Percentiles rank a stretch among this genome's conserved stretches.
phyloP scores from a whole-genome alignment of 139 green algal species.

The Volvox reticuliferus region DNA sequence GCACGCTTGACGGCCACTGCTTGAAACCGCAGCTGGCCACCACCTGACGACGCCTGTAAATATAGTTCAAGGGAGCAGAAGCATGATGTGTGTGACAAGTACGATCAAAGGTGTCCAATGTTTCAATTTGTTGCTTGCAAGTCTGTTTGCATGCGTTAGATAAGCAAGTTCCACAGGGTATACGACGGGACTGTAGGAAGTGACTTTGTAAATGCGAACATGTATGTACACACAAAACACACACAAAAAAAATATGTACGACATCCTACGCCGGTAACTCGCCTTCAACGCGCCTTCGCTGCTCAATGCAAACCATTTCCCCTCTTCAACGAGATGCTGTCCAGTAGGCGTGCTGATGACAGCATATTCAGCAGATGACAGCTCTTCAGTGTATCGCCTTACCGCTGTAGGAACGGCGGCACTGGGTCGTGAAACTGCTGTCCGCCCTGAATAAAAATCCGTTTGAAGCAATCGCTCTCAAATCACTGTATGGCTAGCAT shows the following conservation, averaged over 20 bases:
- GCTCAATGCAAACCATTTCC: constrained; percentile 34
- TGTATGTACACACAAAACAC: too few species aligned
- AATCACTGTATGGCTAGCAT: too few species aligned
- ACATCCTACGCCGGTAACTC: not conserved
- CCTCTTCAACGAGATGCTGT: constrained; percentile 37
- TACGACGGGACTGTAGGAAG: too few species aligned
- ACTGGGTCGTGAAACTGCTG: not conserved
- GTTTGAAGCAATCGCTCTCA: too few species aligned
- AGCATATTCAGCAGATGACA: constrained; percentile 13
- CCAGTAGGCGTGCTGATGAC: constrained; percentile 14
- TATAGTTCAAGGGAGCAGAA: not conserved
- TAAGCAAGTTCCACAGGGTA: too few species aligned
- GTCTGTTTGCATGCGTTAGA: too few species aligned
- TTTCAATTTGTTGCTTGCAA: too few species aligned
- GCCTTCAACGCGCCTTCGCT: not conserved
- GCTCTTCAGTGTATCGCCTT: not conserved
- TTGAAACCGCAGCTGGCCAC: constrained; percentile 27
- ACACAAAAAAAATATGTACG: not conserved
- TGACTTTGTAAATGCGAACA: too few species aligned
- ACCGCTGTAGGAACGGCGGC: not conserved
- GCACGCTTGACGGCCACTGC: not conserved
- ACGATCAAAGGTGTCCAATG: too few species aligned
- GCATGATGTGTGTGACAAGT: too few species aligned
- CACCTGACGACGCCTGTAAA: not conserved
- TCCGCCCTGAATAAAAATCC: not conserved